Conservation (phyloP, 2,329 filamentous ascomycete species). For the Penicillium brasilianum region DNA sequence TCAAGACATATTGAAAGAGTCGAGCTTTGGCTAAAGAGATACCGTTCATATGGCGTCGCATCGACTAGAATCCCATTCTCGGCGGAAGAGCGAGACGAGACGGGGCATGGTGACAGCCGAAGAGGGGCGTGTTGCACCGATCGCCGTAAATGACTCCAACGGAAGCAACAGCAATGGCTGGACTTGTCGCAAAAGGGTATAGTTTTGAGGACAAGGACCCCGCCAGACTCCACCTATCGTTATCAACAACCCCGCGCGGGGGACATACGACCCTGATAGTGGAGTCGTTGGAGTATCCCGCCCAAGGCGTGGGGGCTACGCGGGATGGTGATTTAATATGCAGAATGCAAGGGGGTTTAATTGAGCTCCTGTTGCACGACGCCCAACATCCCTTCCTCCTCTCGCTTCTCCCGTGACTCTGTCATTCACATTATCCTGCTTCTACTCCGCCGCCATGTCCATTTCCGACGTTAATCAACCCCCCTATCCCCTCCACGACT, state of each 20-base stretch:
- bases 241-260: background rate
- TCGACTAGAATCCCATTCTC: background rate
- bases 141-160: background rate
- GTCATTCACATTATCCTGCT: background rate
- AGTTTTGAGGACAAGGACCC: background rate
- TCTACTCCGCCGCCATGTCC: slow-evolving; percentile 12
- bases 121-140: slow-evolving; percentile 3
- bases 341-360: slow-evolving; percentile 6
- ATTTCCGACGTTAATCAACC: slow-evolving; percentile 33
- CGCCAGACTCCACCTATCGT: background rate
- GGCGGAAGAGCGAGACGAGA: background rate
- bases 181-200: background rate
- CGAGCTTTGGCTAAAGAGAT: background rate
- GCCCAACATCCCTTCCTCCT: background rate
- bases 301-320: slow-evolving; percentile 2
- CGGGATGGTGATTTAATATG: slow-evolving; percentile 4
- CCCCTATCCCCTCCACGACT: slow-evolving; percentile 57
- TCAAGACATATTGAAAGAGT: too few species aligned
- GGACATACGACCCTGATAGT: background rate
- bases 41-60: background rate
- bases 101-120: background rate
- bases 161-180: background rate
- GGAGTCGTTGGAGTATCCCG: background rate
- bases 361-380: background rate
- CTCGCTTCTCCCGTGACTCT: background rate